Base-by-base conservation (phyloP, 805 yeast species). In the Clavispora vitiphila region DNA sequence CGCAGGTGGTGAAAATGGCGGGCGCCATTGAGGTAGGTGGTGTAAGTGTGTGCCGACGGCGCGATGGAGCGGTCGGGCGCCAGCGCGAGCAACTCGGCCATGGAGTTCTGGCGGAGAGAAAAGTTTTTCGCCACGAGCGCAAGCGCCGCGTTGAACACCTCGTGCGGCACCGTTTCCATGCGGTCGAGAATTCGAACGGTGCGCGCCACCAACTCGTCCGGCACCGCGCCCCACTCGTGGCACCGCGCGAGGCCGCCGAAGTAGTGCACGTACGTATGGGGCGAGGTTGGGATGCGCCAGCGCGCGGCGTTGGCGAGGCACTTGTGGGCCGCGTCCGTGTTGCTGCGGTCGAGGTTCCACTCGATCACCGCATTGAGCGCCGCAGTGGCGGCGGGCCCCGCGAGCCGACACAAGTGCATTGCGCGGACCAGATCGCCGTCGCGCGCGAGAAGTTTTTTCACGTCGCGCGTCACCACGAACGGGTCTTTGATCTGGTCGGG, bases 301-400 rank as follows among this genome's bases (percentile, higher is more conserved):
- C 81, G 83, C 50, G 78, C 80, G 38, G 86, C 65, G 61, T 75
- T 71, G 38, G 72, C 69, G 44, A 71, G 71, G 15, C 77, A 49
- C 31, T 75, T 75, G 20, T 81, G 41, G 0, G 84, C 83, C 7
- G 66, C 68, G 35, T 72, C 69, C 1, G 71, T 56, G 18, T 71
- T 69, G 2, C 72, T 69, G 8, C 64, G 51, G 7, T 57, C 57
- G 4, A 81, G 59, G 32, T 71, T 64, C 65, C 78, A 72, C 44
- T 74, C 70, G 53, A 80, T 56, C 0, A 85, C 67, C n/a, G 74
- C 68, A 48, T 86, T 85, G 77, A 79, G 74, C 1, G 78, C 85
- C 24, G 80, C 85, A 0, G 68, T 49, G 8, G 85, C 86, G 27
- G 71, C 69, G 2, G 54, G 55, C 22, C 65, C 59, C 8, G 57